Evolutionary conservation across 2,329 filamentous ascomycete species (phyloP).

Genomic region (Calonectria pseudoreteaudii): DNA sequence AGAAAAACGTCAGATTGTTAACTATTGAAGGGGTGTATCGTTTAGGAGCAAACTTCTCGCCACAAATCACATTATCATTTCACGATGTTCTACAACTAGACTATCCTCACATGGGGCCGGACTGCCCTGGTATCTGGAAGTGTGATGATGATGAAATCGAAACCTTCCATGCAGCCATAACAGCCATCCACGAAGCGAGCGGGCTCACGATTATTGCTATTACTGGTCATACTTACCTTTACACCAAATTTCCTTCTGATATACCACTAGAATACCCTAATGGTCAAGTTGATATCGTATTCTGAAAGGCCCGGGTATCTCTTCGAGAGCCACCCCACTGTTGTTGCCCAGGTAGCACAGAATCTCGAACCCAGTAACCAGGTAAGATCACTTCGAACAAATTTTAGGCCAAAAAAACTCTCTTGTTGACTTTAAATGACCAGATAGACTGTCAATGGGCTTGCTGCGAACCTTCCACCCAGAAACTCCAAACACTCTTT

Average conservation of each 20-base stretch:
- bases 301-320: conserved; percentile 49
- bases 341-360: conserved; percentile 44
- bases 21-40: too few species aligned
- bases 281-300: conserved; percentile 41
- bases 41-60: not conserved
- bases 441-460: conserved; percentile 48
- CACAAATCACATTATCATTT: too few species aligned
- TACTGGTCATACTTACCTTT: conserved; percentile 51
- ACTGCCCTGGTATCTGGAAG: conserved; percentile 44
- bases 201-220: conserved; percentile 56
- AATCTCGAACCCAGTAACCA: conserved; percentile 34
- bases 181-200: conserved; percentile 49
- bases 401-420: conserved; percentile 50
- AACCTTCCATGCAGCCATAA: conserved; percentile 53
- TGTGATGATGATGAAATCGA: conserved; percentile 56
- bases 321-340: conserved; percentile 49
- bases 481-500: conserved; percentile 47
- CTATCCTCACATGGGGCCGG: conserved; percentile 39
- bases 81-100: not conserved
- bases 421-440: conserved; percentile 37
- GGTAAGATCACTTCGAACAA: too few species aligned
- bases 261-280: conserved; percentile 12
- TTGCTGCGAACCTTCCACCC: conserved; percentile 50
- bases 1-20: too few species aligned
- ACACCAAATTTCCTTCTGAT: not conserved